phyloP scores from a whole-genome alignment of 768 basidiomycete species.

The Lactifluus pinguis region DNA sequence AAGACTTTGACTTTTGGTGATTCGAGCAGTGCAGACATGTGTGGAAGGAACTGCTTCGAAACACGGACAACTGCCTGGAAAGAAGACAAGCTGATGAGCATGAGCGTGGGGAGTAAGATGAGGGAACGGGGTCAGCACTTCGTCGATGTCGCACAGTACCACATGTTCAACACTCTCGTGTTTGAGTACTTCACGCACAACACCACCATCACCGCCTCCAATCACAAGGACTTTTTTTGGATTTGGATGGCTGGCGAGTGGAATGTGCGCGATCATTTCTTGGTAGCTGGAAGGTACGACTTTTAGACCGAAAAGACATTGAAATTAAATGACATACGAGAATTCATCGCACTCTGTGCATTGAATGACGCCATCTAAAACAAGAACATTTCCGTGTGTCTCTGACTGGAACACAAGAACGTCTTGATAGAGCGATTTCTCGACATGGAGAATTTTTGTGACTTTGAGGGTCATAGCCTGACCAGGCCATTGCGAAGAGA shows the following conservation, averaged over 20 bases:
- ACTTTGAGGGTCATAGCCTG: conserved; percentile 97
- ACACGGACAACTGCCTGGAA: conserved; percentile 85
- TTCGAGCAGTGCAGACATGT: conserved; percentile 80
- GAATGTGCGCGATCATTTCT: conserved; percentile 98
- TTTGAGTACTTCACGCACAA: conserved; percentile 94
- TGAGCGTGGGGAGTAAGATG: background rate
- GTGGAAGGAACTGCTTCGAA: conserved; percentile 86
- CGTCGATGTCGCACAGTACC: conserved; percentile 96
- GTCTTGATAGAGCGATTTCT: conserved; percentile 91
- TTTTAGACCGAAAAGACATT: background rate
- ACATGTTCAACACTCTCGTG: conserved; percentile 86
- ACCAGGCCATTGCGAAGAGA: conserved; percentile 92
- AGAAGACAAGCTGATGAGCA: background rate
- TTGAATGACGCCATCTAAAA: conserved; percentile 92
- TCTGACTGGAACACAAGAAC: conserved; percentile 95
- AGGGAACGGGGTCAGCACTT: conserved; percentile 37
- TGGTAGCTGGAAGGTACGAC: conserved; percentile 60
- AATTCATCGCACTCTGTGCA: conserved; percentile 99
- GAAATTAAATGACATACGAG: conserved; percentile 50
- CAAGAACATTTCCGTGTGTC: conserved; percentile 94
- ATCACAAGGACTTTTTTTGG: conserved; percentile 95
- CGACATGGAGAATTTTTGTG: conserved; percentile 88
- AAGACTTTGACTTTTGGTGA: conserved; percentile 75
- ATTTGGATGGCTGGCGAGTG: conserved; percentile 93
- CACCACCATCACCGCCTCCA: conserved; percentile 97